Conservation (phyloP, 306 rosid genomes). For the Vigna angularis region DNA sequence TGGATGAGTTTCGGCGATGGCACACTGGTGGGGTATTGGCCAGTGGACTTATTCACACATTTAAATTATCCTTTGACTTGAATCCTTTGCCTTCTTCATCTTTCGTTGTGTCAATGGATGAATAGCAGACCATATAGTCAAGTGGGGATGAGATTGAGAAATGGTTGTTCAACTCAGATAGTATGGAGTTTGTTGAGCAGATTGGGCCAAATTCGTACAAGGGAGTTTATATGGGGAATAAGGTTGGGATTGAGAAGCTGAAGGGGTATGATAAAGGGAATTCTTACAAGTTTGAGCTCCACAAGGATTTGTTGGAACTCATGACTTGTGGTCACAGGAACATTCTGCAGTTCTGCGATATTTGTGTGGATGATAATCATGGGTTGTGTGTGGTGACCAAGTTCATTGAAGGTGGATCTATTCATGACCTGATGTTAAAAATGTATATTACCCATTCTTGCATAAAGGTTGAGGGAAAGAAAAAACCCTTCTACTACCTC, state of each 20-base stretch:
- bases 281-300: conserved; percentile 82
- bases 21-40: conserved; percentile 92
- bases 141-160: conserved; percentile 70
- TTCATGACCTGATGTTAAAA: conserved; percentile 66
- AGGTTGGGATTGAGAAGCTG: conserved; percentile 90
- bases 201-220: conserved; percentile 78
- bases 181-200: conserved; percentile 76
- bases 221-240: conserved; percentile 85
- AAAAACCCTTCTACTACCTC: no score
- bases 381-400: conserved; percentile 89
- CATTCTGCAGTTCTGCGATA: conserved; percentile 76
- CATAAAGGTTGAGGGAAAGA: no score
- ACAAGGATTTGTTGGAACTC: conserved; percentile 76
- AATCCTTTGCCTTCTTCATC: conserved; percentile 73
- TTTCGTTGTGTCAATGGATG: conserved; percentile 72
- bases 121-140: conserved; percentile 84
- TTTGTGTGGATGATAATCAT: conserved; percentile 86
- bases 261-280: conserved; percentile 95
- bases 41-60: conserved; percentile 86
- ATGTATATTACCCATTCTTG: no score
- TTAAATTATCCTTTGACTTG: no score
- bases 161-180: conserved; percentile 88
- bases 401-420: conserved; percentile 87
- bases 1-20: conserved; percentile 92
- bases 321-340: conserved; percentile 93